phyloP scores from a whole-genome alignment of 306 rosid genomes.

The Cucumis sativus region Cucumber_9930_V3 NC_026657.2:31600501-31601000 shows the following conservation, averaged over 20 bases:
- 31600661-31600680: slow-evolving; percentile 73
- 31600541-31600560: slow-evolving; percentile 10
- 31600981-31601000: background rate
- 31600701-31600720: slow-evolving; percentile 23
- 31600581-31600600: slow-evolving; percentile 9
- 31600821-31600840: background rate
- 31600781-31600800: background rate
- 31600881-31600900: slow-evolving; percentile 65
- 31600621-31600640: slow-evolving; percentile 7
- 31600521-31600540: background rate
- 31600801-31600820: too few relatives aligned
- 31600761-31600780: too few relatives aligned
- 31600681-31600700: slow-evolving; percentile 70
- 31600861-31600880: slow-evolving; percentile 68
- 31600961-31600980: slow-evolving; percentile 5
- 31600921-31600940: slow-evolving; percentile 97
- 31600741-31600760: too few relatives aligned
- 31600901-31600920: slow-evolving; percentile 93
- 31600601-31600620: slow-evolving; percentile 2
- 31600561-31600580: slow-evolving; percentile 11
- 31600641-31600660: slow-evolving; percentile 19
- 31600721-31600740: background rate
- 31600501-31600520: slow-evolving; percentile 8
- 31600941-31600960: slow-evolving; percentile 50
- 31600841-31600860: slow-evolving; percentile 3